Conservation (phyloP, 495 filamentous ascomycete genomes). For the Neohortaea acidophila region DNA sequence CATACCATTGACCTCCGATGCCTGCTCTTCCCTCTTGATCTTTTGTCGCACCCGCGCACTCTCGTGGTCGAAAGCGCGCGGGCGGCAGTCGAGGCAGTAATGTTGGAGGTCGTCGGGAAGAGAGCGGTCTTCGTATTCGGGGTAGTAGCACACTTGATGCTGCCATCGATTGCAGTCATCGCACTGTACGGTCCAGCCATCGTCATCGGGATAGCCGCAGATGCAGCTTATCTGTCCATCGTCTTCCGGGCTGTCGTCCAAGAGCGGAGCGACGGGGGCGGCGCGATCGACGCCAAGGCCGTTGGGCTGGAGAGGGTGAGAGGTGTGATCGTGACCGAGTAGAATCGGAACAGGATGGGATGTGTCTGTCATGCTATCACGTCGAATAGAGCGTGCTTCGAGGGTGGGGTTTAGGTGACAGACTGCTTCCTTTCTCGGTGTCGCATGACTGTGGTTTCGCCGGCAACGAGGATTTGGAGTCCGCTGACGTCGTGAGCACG, state of each 20-base stretch:
- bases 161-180: constrained; percentile 95
- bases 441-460: constrained; percentile 16
- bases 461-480: neutral
- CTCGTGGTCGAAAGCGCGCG: constrained; percentile 52
- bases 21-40: constrained; percentile 41
- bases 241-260: constrained; percentile 54
- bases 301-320: constrained; percentile 37
- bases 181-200: constrained; percentile 94
- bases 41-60: constrained; percentile 53
- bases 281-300: constrained; percentile 27
- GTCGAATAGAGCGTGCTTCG: constrained; percentile 6
- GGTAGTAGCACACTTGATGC: constrained; percentile 89
- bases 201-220: constrained; percentile 80
- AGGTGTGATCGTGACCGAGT: constrained; percentile 45
- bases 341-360: constrained; percentile 46
- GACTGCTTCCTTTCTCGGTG: constrained; percentile 3
- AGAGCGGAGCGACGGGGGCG: constrained; percentile 41
- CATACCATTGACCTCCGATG: constrained; percentile 41
- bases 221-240: constrained; percentile 97
- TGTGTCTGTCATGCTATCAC: constrained; percentile 83
- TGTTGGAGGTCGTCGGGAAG: constrained; percentile 57
- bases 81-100: constrained; percentile 73
- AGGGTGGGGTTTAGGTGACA: constrained; percentile 11
- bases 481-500: neutral
- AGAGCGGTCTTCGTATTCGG: constrained; percentile 37